Percentiles rank a stretch among this genome's conserved stretches.
Conservation (phyloP, 139 green algal genomes). For the Yamagishiella unicocca region DNA sequence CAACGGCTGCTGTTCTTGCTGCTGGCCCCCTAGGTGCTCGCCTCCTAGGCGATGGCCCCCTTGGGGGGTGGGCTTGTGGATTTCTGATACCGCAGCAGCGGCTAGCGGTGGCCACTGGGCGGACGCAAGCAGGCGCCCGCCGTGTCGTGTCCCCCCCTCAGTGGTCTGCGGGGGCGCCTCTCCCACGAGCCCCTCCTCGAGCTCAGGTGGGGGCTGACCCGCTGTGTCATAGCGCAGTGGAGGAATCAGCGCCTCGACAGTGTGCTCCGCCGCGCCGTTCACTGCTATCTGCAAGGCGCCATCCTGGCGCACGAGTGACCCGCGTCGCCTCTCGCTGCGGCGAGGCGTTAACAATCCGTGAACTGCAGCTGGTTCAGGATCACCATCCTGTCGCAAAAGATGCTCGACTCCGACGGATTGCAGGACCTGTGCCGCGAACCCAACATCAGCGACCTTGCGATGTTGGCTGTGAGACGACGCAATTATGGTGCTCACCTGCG, state of each 20-base stretch:
- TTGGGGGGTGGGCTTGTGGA: no score
- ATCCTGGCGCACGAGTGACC: background rate
- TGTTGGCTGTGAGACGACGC: no score
- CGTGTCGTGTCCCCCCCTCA: no score
- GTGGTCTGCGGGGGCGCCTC: no score
- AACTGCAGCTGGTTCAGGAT: background rate
- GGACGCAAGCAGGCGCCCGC: no score
- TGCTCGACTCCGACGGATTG: background rate
- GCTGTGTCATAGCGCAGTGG: background rate
- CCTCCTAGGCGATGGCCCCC: no score
- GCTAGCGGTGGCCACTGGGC: no score
- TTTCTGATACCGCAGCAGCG: no score
- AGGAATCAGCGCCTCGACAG: background rate
- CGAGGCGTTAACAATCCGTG: background rate
- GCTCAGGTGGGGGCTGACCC: background rate
- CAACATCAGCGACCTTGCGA: no score
- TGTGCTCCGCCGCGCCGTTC: background rate
- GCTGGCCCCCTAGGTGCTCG: no score
- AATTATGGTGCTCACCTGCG: background rate
- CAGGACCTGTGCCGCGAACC: conserved; percentile 25
- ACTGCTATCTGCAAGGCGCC: conserved; percentile 11
- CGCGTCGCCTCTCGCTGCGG: background rate
- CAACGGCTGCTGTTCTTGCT: no score
- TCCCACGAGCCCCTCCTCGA: background rate
- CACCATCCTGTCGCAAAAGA: background rate